These are phyloP conservation scores for Ascoidea asiatica DNA, from an alignment of 805 yeast species.

Conservation along the genomic window DNA sequence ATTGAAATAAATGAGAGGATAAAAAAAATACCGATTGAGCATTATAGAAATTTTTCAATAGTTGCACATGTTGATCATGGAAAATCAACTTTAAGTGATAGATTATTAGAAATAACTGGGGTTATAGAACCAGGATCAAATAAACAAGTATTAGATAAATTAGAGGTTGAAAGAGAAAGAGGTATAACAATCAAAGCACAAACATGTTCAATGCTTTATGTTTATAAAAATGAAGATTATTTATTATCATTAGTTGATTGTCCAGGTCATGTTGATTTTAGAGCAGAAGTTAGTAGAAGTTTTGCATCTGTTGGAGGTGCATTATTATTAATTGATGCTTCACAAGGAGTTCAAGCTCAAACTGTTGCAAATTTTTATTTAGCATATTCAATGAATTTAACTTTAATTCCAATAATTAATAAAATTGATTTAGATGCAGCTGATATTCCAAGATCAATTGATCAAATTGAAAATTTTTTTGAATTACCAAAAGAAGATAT, in stretches of 20 bases:
- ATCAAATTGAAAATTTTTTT: conserved; percentile 75
- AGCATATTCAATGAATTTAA: conserved; percentile 75
- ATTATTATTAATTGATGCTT: conserved; percentile 76
- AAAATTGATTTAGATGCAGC: conserved; percentile 86
- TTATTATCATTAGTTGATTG: conserved; percentile 87
- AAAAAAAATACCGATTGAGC: conserved; percentile 64
- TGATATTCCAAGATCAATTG: conserved; percentile 65
- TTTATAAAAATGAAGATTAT: conserved; percentile 55
- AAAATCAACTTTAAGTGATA: conserved; percentile 79
- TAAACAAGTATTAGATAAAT: conserved; percentile 76
- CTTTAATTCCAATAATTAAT: conserved; percentile 78
- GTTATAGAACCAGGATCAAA: conserved; percentile 69
- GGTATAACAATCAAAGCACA: conserved; percentile 97
- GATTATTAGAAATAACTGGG: conserved; percentile 77
- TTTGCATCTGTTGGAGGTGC: conserved; percentile 98
- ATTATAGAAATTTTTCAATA: conserved; percentile 82
- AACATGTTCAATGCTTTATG: conserved; percentile 87
- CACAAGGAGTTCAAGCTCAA: conserved; percentile 95
- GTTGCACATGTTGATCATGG: conserved; percentile 94
- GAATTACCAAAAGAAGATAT: conserved; percentile 66
- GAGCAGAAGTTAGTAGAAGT: conserved; percentile 86
- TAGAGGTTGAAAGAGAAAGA: conserved; percentile 91
- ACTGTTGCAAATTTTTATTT: conserved; percentile 94
- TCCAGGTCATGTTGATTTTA: conserved; percentile 95
- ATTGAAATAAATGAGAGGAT: conserved; percentile 43